phyloP scores from a whole-genome alignment of 2,329 filamentous ascomycete genomes.

The Exophiala sideris region DNA sequence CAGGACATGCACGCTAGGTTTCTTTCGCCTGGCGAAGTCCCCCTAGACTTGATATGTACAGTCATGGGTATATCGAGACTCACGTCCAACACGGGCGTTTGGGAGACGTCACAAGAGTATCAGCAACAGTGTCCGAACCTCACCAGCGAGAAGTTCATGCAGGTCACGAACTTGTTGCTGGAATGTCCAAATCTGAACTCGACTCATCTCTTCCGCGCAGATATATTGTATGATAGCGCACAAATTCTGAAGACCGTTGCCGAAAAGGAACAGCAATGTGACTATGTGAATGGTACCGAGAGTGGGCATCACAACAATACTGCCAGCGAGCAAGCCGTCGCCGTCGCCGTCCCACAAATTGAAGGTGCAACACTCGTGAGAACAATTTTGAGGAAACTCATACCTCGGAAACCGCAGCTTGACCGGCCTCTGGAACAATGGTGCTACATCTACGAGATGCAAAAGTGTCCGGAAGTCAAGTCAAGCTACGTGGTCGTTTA shows the following conservation, averaged over 20 bases:
- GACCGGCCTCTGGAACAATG: conserved; percentile 78
- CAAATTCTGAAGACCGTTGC: conserved; percentile 33
- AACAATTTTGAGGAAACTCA: conserved; percentile 69
- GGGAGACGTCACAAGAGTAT: conserved; percentile 15
- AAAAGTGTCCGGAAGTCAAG: conserved; percentile 6
- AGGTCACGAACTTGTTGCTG: conserved; percentile 49
- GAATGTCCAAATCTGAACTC: conserved; percentile 59
- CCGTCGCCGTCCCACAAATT: conserved; percentile 27
- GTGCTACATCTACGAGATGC: conserved; percentile 62
- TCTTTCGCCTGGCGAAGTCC: neutral
- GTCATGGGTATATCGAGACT: neutral
- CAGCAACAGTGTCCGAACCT: conserved; percentile 11
- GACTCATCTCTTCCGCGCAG: conserved; percentile 57
- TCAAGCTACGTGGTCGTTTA: conserved; percentile 63
- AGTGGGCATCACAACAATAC: neutral
- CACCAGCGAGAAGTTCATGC: conserved; percentile 35
- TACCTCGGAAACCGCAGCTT: conserved; percentile 75
- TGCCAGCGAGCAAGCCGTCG: neutral
- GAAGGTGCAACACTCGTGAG: conserved; percentile 49
- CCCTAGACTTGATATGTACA: neutral
- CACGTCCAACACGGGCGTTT: neutral
- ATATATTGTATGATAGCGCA: conserved; percentile 57
- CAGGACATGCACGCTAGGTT: neutral
- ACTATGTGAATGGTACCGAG: neutral
- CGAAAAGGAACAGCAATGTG: conserved; percentile 32